Evolutionary conservation across 345 rosid species (phyloP), one percentile per base, ranked within the genome.

Genomic region (Rhodomyrtus tomentosa): DNA sequence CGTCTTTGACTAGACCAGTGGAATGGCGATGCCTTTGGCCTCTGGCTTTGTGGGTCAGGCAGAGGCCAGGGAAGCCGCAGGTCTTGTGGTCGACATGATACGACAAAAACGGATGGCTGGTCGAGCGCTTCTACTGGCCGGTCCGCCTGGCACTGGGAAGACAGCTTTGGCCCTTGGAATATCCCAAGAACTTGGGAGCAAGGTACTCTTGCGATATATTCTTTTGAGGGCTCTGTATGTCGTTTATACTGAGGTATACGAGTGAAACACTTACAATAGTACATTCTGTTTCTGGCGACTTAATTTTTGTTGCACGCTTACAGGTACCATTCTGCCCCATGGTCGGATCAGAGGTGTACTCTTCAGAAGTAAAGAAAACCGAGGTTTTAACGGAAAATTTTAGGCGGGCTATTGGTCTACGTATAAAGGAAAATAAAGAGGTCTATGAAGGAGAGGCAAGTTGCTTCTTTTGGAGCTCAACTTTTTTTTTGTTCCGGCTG

Each of bases 121-220:
- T 50, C 93, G 94, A 55, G 99, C 99, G 50, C 98, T 97, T 83
- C 88, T 97, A 50, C 88, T 97, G 45, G 99, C 98, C 25, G 99
- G 99, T 20, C 99, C 99, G 82, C 99, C 99, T 14, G 99, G 99
- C 86, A 95, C 99, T 11, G 99, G 99, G 52, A 97, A 97, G 92
- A 97, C 99, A 2, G 99, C 99, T 11, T 85, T 97, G 90, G 99
- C 99, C 56, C 98, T 97, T 56, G 99, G 98, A 52, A 90, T 95
- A 84, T 92, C 95, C 53, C 99, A 97, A 87, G 99, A 97, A 90
- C 96, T 95, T 52, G 99, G 99, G 24, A 97, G 98, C 91, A 97
- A 97, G 98, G 99, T 93, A 87, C 79, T 27, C 40, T 38, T 56
- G 45, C 22, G 62, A 50, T n/a, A 50, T 84, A 29, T 79, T 53